Evolutionary conservation across 2,329 filamentous ascomycete genomes (phyloP).

Genomic region (Nectriaceae sp.): DNA sequence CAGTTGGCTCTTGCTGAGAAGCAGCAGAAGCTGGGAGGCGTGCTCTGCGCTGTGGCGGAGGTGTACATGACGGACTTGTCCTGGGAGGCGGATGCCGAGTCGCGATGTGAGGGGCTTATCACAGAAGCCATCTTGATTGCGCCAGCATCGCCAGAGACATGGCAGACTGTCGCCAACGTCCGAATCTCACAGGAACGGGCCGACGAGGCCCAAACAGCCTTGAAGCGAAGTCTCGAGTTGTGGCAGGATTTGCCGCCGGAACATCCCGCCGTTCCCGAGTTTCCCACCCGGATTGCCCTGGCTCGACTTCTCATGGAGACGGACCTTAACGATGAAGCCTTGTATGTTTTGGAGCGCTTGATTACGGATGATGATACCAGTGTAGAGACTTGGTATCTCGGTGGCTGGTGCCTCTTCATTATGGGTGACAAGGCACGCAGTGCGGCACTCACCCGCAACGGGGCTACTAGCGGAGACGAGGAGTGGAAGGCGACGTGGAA

Average conservation of each 20-base stretch:
- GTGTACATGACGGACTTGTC: conserved; percentile 99
- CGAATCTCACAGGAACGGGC: conserved; percentile 82
- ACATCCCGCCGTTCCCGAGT: conserved; percentile 77
- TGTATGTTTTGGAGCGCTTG: conserved; percentile 81
- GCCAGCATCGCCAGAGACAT: conserved; percentile 80
- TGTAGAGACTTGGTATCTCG: conserved; percentile 95
- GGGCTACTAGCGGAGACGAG: conserved; percentile 39
- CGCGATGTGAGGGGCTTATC: conserved; percentile 81
- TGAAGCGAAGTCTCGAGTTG: conserved; percentile 75
- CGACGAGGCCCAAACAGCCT: conserved; percentile 78
- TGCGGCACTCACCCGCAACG: conserved; percentile 37
- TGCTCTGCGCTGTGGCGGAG: conserved; percentile 92
- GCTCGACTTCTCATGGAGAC: conserved; percentile 88
- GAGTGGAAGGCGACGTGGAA: conserved; percentile 65
- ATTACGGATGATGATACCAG: conserved; percentile 89
- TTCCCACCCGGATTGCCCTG: conserved; percentile 81
- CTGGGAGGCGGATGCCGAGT: conserved; percentile 89
- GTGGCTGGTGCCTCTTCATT: conserved; percentile 89
- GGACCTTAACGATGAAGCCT: conserved; percentile 79
- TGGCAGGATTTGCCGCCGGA: conserved; percentile 80
- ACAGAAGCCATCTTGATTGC: conserved; percentile 88
- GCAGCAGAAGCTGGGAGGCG: conserved; percentile 80
- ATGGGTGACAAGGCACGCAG: conserved; percentile 66
- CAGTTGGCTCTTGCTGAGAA: conserved; percentile 61
- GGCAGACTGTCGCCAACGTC: conserved; percentile 93